These are phyloP conservation scores for Blastocystis sp. DNA, from an alignment of 352 stramenopile genomes.

Conservation along the genomic window DNA sequence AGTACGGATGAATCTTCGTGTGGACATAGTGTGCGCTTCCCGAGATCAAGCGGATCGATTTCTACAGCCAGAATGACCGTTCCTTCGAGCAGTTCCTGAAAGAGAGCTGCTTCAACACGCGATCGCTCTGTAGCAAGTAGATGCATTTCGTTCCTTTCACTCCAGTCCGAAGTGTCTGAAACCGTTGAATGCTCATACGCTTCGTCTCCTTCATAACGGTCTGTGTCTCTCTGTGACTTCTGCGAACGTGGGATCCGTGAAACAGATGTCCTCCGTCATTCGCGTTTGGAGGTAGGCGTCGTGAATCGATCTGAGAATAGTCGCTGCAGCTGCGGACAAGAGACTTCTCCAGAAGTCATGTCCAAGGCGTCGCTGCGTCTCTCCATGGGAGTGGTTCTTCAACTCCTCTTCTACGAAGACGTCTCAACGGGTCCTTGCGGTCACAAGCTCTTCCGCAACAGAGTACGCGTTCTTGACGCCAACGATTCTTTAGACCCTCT, in stretches of 20 bases:
- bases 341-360: slow-evolving; percentile 16
- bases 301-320: not conserved
- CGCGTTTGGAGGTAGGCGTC: slow-evolving; percentile 3
- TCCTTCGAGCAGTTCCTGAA: slow-evolving; percentile 25
- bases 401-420: slow-evolving; percentile 29
- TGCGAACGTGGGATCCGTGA: not conserved
- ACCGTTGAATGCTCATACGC: not conserved
- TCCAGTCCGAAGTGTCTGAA: slow-evolving; percentile 23
- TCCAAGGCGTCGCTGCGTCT: not conserved
- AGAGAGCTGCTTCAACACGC: not conserved
- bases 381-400: slow-evolving; percentile 31
- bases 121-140: not conserved
- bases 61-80: slow-evolving; percentile 48
- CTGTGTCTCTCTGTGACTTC: not conserved
- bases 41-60: slow-evolving; percentile 54
- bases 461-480: not conserved
- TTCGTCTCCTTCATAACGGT: slow-evolving; percentile 8
- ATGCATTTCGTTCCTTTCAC: not conserved
- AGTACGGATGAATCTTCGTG: not conserved
- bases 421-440: not conserved
- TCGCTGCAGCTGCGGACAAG: slow-evolving; percentile 45
- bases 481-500: not conserved
- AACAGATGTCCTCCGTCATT: not conserved
- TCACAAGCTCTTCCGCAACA: not conserved
- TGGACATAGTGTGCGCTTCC: not conserved